Evolutionary conservation across 2,329 filamentous ascomycete genomes (phyloP), one percentile per base, ranked within the genome.

Genomic region (Cordyceps sp.): DNA sequence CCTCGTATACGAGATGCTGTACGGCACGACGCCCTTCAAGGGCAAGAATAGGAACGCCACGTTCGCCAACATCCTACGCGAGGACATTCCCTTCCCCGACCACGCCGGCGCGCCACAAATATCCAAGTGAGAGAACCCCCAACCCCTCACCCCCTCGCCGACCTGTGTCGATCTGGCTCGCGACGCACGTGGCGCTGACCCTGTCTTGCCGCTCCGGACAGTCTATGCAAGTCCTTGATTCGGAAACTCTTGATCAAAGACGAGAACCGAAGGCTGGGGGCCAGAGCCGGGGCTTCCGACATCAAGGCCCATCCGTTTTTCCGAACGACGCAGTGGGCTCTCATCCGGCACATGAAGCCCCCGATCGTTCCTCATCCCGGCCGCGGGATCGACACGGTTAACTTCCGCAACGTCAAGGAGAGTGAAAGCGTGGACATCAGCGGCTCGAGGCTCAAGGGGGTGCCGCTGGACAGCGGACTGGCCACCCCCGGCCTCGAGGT

Each of bases 41-140:
- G 90, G 90, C 44, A 96, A 98, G 71, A 98, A 94, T 57, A 74
- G 90, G 25, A 98, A 96, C 47, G 85, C 86, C 12, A 98, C 90
- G 0, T 98, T 98, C 60, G 88, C 86, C 38, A 98, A 96, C 52
- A 98, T 98, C 43, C 57, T 98, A 39, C 69, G 86, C 33, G 90
- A 98, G 53, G 90, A 98, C 42, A 90, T 94, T 38, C 82, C 83
- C 6, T 98, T 98, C 58, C 86, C 90, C 0, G 90, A 98, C 46
- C 80, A 90, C 43, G 71, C 78, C 19, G 80, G 82, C 22, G 67
- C 75, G 17, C 84, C 85, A 6, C 82, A 83, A 52, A 82, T 93
- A 36, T 93, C 86, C 36, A 93, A 88, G 88, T 94, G 69, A 59
- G 84, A 26, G 13, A 34, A 18, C 16, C n/a, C n/a, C n/a, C n/a